Percentiles rank a stretch among this genome's conserved stretches.
Evolutionary conservation across 768 basidiomycete species (phyloP).

Genomic region (Lactarius vividus): DNA sequence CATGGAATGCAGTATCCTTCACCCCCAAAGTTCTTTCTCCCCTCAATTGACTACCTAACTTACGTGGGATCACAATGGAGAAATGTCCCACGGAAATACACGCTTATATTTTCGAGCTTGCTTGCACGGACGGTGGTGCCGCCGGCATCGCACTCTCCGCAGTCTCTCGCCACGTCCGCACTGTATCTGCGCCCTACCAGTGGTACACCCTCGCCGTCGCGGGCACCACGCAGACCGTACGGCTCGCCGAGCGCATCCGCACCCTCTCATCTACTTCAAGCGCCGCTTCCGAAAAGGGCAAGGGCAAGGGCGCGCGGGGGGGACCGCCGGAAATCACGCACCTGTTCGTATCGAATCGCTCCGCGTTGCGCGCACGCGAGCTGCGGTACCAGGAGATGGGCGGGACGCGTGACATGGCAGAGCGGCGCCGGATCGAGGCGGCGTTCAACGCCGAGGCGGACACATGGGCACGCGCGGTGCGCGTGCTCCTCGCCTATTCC

Average conservation of each 20-base stretch:
- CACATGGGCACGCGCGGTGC: slow-evolving; percentile 21
- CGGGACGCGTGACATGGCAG: slow-evolving; percentile 18
- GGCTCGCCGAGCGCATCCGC: slow-evolving; percentile 30
- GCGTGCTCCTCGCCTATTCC: slow-evolving; percentile 22
- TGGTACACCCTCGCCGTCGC: slow-evolving; percentile 42
- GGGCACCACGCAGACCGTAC: slow-evolving; percentile 33
- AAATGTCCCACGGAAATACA: slow-evolving; percentile 45
- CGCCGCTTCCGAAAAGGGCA: background rate
- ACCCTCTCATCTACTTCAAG: background rate
- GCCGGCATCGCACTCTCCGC: slow-evolving; percentile 39
- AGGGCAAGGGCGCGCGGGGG: background rate
- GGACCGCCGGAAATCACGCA: slow-evolving; percentile 18
- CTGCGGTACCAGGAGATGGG: slow-evolving; percentile 22
- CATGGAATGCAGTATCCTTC: no score
- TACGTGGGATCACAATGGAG: slow-evolving; percentile 21
- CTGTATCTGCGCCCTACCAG: slow-evolving; percentile 40
- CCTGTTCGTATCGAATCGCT: slow-evolving; percentile 26
- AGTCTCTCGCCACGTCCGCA: slow-evolving; percentile 42
- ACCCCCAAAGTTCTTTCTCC: background rate
- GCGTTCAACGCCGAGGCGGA: slow-evolving; percentile 24
- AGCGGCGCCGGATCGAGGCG: slow-evolving; percentile 18
- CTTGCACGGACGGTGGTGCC: slow-evolving; percentile 41
- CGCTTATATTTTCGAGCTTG: slow-evolving; percentile 43
- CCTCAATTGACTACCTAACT: background rate
- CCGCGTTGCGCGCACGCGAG: slow-evolving; percentile 14